Conservation (phyloP, 2,329 filamentous ascomycete species). For the Cladosporium oxysporum region DNA sequence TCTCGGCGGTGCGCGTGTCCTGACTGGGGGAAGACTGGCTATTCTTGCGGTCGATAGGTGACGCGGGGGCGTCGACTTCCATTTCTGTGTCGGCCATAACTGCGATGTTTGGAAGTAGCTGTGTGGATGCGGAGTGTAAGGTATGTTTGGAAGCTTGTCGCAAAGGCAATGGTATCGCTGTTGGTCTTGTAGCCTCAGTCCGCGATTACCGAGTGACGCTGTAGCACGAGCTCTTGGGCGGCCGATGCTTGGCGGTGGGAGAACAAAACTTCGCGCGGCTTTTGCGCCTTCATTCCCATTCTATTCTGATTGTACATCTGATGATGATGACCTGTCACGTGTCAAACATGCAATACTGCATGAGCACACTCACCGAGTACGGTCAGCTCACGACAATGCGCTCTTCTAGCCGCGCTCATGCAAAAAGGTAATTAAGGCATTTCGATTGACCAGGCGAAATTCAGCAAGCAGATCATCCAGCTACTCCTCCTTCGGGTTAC, state of each 20-base stretch:
- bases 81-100: constrained; percentile 50
- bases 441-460: neutral
- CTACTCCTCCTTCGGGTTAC: constrained; percentile 30
- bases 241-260: constrained; percentile 1
- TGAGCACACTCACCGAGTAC: neutral
- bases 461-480: constrained; percentile 31
- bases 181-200: neutral
- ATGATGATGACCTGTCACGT: neutral
- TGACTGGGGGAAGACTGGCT: constrained; percentile 28
- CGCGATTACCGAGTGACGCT: constrained; percentile 1
- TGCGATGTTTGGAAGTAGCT: neutral
- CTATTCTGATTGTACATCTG: neutral
- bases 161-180: neutral
- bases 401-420: neutral
- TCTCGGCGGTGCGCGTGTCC: constrained; percentile 71
- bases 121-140: too few species aligned
- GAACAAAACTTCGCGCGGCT: constrained; percentile 4
- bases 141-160: neutral
- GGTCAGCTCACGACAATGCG: neutral
- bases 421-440: neutral
- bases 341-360: neutral
- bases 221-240: neutral
- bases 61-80: constrained; percentile 57
- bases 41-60: constrained; percentile 31
- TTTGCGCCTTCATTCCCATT: neutral